phyloP scores from a whole-genome alignment of 352 stramenopile species.

The Phytophthora pinifolia region DNA sequence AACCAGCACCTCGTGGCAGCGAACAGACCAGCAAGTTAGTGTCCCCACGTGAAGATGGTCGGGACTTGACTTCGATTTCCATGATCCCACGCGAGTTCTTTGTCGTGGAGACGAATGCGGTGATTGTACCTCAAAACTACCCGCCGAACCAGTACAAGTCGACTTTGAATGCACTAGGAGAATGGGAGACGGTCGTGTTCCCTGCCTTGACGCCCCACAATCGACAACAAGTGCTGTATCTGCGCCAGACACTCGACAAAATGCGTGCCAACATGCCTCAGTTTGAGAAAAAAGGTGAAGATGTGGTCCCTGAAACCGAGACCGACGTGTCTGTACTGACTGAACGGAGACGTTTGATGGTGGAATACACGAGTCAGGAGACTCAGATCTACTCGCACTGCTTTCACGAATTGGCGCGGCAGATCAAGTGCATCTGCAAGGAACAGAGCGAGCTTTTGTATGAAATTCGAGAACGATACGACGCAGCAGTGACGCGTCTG shows the following conservation, averaged over 20 bases:
- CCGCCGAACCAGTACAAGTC: constrained; percentile 63
- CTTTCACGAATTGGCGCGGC: constrained; percentile 73
- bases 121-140: constrained; percentile 55
- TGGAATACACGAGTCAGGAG: constrained; percentile 59
- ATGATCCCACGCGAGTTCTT: constrained; percentile 81
- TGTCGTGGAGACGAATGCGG: constrained; percentile 66
- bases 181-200: constrained; percentile 81
- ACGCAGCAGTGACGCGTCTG: constrained; percentile 33
- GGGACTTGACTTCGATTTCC: constrained; percentile 30
- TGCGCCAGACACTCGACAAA: constrained; percentile 59
- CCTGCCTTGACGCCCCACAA: constrained; percentile 62
- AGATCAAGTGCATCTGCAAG: constrained; percentile 76
- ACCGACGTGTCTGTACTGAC: not conserved
- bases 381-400: constrained; percentile 68
- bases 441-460: constrained; percentile 72
- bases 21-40: not conserved
- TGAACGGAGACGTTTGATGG: constrained; percentile 25
- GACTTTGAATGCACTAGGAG: constrained; percentile 32
- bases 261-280: constrained; percentile 39
- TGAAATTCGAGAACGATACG: constrained; percentile 60
- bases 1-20: constrained; percentile 11
- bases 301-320: constrained; percentile 7
- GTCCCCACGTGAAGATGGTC: not conserved
- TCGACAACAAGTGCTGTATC: constrained; percentile 66
- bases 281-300: constrained; percentile 14